Evolutionary conservation across 495 filamentous ascomycete species (phyloP), one percentile per base, ranked within the genome.

Genomic region (Friedmanniomyces simplex): DNA sequence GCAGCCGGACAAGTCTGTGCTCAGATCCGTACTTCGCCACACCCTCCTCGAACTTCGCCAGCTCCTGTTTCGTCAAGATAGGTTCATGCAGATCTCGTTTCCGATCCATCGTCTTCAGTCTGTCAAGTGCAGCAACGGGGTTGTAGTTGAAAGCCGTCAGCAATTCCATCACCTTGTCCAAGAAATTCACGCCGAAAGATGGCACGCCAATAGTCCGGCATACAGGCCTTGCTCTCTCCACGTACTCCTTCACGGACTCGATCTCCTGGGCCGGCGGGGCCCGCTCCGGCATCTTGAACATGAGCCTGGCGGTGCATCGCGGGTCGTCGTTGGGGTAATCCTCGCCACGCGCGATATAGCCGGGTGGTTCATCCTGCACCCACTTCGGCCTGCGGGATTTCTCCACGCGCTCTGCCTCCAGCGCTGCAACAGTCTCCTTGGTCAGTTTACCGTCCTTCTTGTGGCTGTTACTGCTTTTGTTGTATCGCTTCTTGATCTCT

Each of bases 21-120:
- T 99, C 93, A 0, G 93, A 96, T 36, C 93, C 94, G 64, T 82
- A 94, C 63, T 91, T 96, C 10, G 82, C 76, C 12, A 99, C 89
- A 13, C 80, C 93, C 64, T 99, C 91, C 66, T 94, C 93, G 60
- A 97, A 99, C 56, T 83, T 82, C 66, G 91, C 91, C 42, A 87
- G 67, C 66, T 97, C 91, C 22, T 86, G 80, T 5, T 85, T 77
- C 30, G 72, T 85, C 47, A 95, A 70, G 56, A 89, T 83, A 6
- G 93, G 93, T 68, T 96, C 91, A 50, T 88, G 86, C 47, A 98
- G 82, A 58, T 86, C 86, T 56, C 82, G 82, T 66, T 83, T 83
- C 47, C 83, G 82, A 60, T 85, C 77, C 6, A 83, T 68, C 59
- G 77, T 79, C 58, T 78, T 73, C 18, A 99, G 70, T 47, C 82